Base-by-base conservation (phyloP, 164 flowering plant species). In the Paratinospora sagittata region DNA sequence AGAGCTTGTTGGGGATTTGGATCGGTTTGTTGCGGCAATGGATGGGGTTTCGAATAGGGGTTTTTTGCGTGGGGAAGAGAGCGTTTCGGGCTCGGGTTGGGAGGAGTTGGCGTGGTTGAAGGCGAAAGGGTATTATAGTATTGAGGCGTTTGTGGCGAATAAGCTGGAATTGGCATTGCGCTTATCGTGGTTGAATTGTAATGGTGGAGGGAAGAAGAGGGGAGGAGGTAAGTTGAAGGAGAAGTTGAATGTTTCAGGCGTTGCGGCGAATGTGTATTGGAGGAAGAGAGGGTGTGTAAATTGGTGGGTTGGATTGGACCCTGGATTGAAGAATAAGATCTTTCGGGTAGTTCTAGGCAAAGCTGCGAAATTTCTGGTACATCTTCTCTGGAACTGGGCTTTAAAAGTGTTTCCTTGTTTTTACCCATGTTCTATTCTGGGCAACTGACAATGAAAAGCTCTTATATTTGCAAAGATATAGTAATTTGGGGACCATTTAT, bases 261-360 rank as follows among this genome's bases (percentile, higher is more conserved):
- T 86, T 3, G 90, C 89, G 2, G 92, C 88, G 0, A 94, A 92
- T 82, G 85, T 84, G 70, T 92, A 75, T 79, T 90, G 92, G 92
- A 88, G 97, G 89, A 89, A 88, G 80, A 94, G 84, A 63, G 97
- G 95, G 34, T 88, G 92, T 71, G 75, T 89, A 65, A 92, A 92
- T 75, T 94, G 97, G 98, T 94, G 98, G 98, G 74, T 19, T 33
- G 84, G 80, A 60, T 80, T 94, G 84, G 93, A 86, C 75, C 75
- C 66, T 21, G 76, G 71, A 24, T 61, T 67, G 37, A 84, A 75
- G 82, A 83, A 72, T 83, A 82, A 82, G 69, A 69, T 88, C 2
- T 81, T 86, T 67, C 62, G 30, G 66, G 34, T 65, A 0, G 75
- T 79, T 6, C 67, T 92, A 72, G 90, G 85, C 19, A 88, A 85